Conservation (phyloP, 345 rosid genomes). For the Garcia nutans region DNA sequence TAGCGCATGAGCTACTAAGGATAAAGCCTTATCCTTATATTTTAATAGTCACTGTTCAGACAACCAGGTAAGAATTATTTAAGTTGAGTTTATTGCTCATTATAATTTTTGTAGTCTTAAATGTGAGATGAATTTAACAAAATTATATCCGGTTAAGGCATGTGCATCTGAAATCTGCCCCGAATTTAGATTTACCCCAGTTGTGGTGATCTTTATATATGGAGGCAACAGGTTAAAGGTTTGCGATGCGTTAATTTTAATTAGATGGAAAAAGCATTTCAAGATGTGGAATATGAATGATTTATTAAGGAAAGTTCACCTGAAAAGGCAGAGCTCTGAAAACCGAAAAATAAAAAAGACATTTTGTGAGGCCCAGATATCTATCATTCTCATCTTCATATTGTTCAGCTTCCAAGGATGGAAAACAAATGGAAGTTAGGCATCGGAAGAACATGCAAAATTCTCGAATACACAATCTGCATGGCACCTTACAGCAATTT, state of each 20-base stretch:
- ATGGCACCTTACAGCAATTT: background rate
- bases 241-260: background rate
- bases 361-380: background rate
- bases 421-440: background rate
- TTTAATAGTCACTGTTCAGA: no score
- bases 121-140: no score
- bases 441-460: background rate
- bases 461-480: background rate
- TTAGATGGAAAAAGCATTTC: no score
- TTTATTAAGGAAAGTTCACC: background rate
- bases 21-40: no score
- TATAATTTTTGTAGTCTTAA: no score
- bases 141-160: no score
- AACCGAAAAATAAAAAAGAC: background rate
- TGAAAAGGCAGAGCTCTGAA: background rate
- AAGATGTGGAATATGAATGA: background rate
- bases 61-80: no score
- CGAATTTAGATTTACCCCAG: no score
- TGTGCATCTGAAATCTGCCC: no score
- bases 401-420: background rate
- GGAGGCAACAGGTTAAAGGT: background rate
- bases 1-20: no score
- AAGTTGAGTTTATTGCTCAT: no score
- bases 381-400: slow-evolving; percentile 5
- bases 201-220: no score